Base-by-base conservation (phyloP, 495 filamentous ascomycete species). In the Hyaloscypha bicolor region DNA sequence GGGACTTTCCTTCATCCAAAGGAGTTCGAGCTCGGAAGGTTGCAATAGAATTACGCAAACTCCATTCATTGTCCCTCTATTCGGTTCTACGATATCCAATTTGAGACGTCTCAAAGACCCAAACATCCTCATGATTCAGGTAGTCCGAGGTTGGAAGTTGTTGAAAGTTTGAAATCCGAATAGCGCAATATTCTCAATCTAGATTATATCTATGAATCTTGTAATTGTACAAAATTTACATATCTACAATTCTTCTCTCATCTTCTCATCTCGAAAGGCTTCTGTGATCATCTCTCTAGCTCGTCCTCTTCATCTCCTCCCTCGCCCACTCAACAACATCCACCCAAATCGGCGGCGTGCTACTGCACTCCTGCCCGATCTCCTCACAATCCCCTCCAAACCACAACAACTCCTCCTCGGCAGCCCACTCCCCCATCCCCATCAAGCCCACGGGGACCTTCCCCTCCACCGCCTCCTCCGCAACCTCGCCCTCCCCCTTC, bases 401-500 rank as follows among this genome's bases (percentile, higher is more conserved):
- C 62, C 79, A 85, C 60, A 97, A 78, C 74, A 97, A 76, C 53
- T 84, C 85, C 69, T 96, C 93, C 77, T 97, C 94, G 9, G 75
- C 79, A 0, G 92, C 93, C 94, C 94, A 97, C 77, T 96, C 91
- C 0, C 84, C 88, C 86, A 94, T 91, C 3, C 87, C 94, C 91
- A 94, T 94, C 65, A 97, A 65, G 21, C 93, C 93, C 29, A 97
- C 83, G 0, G 94, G 93, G 51, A 85, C 48, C 63, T 81, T 69
- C 57, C 86, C 82, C 30, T 63, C 39, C 6, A 22, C 33, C 1
- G n/a, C 39, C 22, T 63, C 51, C n/a, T 31, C 60, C 9, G 65
- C 60, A 6, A 48, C 52, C 19, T 62, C 65, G 8, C 65, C 65
- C 11, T 14, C 65, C 16, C 58, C 57, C 12, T 37, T 35, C 32